A percentile compares a stretch with the other conserved stretches of the same genome.
Conservation (phyloP, 495 filamentous ascomycete species). For the Aspergillus sclerotioniger region DNA sequence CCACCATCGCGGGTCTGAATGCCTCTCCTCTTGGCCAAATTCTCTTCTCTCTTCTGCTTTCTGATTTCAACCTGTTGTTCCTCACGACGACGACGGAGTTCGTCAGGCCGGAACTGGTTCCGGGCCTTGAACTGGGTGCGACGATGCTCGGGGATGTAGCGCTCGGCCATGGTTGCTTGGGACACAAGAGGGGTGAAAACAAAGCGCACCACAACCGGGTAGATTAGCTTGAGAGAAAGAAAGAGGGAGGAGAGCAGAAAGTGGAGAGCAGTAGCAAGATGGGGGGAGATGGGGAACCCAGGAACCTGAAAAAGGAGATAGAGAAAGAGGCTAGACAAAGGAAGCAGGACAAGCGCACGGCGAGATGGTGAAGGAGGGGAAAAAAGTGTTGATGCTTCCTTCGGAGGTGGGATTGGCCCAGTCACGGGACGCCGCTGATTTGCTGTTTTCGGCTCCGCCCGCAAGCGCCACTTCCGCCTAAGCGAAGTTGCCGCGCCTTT, state of each 20-base stretch:
- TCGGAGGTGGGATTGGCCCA: slow-evolving; percentile 22
- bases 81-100: slow-evolving; percentile 96
- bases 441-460: slow-evolving; percentile 21
- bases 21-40: slow-evolving; percentile 95
- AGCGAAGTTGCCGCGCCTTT: slow-evolving; percentile 28
- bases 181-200: slow-evolving; percentile 35
- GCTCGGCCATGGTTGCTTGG: slow-evolving; percentile 79
- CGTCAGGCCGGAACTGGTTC: slow-evolving; percentile 96
- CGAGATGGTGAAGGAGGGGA: slow-evolving; percentile 21
- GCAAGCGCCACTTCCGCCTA: slow-evolving; percentile 26
- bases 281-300: slow-evolving; percentile 14
- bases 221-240: slow-evolving; percentile 15
- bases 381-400: slow-evolving; percentile 26
- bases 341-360: slow-evolving; percentile 13
- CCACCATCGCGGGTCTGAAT: slow-evolving; percentile 72
- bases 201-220: slow-evolving; percentile 31
- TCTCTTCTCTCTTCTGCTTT: slow-evolving; percentile 97
- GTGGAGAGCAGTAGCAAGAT: slow-evolving; percentile 19
- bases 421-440: slow-evolving; percentile 21
- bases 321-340: slow-evolving; percentile 26
- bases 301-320: slow-evolving; percentile 38
- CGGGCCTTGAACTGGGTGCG: slow-evolving; percentile 99
- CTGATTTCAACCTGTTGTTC: slow-evolving; percentile 99
- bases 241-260: slow-evolving; percentile 22
- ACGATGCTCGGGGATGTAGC: slow-evolving; percentile 99